Conservation (phyloP, 2,329 filamentous ascomycete genomes). For the Raffaelea arxii region DNA sequence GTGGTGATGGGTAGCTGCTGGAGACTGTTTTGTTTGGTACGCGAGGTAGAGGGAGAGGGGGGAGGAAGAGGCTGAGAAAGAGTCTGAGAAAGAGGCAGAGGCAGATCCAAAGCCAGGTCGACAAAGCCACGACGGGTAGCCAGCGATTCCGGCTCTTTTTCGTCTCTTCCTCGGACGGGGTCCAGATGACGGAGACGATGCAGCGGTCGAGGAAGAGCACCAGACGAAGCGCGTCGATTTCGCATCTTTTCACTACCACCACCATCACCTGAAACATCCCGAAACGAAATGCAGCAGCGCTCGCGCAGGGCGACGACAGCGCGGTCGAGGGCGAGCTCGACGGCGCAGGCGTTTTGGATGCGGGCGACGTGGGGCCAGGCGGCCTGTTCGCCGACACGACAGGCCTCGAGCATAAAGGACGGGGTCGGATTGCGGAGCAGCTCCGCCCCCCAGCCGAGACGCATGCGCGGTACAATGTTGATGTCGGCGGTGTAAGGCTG, state of each 20-base stretch:
- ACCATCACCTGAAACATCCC: slow-evolving; percentile 16
- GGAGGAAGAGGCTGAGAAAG: too few species aligned
- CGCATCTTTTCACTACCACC: too few species aligned
- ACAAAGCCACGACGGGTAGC: slow-evolving; percentile 8
- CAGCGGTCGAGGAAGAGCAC: too few species aligned
- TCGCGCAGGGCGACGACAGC: slow-evolving; percentile 61
- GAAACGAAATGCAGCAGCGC: slow-evolving; percentile 54
- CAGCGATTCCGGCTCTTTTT: slow-evolving; percentile 1
- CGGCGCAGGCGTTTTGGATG: slow-evolving; percentile 77
- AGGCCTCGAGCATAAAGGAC: slow-evolving; percentile 77
- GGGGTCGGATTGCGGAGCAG: slow-evolving; percentile 76
- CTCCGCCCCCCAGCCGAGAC: slow-evolving; percentile 33
- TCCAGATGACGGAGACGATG: too few species aligned
- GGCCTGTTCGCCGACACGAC: slow-evolving; percentile 69
- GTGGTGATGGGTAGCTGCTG: slow-evolving; percentile 12
- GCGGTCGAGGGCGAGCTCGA: slow-evolving; percentile 74
- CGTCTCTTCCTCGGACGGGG: too few species aligned
- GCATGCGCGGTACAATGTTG: slow-evolving; percentile 49
- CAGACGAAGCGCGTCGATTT: too few species aligned
- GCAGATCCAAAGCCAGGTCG: slow-evolving; percentile 7
- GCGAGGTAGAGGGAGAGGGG: neutral
- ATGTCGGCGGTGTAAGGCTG: slow-evolving; percentile 94
- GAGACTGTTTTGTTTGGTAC: slow-evolving; percentile 11
- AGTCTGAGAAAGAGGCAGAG: too few species aligned
- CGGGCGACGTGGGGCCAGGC: slow-evolving; percentile 87